These are phyloP conservation scores for Arthrobotrys pseudoclavata DNA, from an alignment of 2,329 filamentous ascomycete species.

Conservation along the genomic window DNA sequence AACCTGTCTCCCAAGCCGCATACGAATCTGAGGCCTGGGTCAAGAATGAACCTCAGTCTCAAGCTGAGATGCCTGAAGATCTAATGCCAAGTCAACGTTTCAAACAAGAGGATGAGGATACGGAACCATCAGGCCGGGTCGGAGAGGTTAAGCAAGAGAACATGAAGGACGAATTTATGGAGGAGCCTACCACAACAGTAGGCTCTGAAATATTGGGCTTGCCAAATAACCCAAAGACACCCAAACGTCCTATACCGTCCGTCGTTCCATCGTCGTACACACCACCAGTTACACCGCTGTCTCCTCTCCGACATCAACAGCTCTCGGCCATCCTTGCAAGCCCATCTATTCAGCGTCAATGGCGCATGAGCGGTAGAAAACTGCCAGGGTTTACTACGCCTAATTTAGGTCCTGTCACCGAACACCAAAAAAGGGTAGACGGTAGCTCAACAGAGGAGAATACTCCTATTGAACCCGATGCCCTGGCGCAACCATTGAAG, in stretches of 20 bases:
- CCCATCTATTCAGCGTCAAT: constrained; percentile 46
- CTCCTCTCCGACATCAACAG: constrained; percentile 52
- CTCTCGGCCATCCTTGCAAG: constrained; percentile 45
- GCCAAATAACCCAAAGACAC: constrained; percentile 25
- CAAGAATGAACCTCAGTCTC: constrained; percentile 44
- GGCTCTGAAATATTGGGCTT: neutral
- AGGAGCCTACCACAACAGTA: neutral
- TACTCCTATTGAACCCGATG: constrained; percentile 6
- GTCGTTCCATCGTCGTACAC: constrained; percentile 51
- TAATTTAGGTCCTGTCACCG: constrained; percentile 34
- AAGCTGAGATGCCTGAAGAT: constrained; percentile 29
- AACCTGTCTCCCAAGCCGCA: constrained; percentile 4
- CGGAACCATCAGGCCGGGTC: neutral
- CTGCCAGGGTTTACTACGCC: constrained; percentile 17
- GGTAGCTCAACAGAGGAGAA: neutral
- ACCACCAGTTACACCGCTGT: constrained; percentile 50
- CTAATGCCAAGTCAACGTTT: constrained; percentile 7
- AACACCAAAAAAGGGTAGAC: constrained; percentile 21
- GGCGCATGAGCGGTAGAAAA: constrained; percentile 41
- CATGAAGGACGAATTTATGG: neutral
- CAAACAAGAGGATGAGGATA: constrained; percentile 40
- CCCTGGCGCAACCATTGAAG: neutral
- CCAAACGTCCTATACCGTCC: constrained; percentile 38
- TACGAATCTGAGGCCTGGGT: constrained; percentile 3
- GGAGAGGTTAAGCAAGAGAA: constrained; percentile 21